These are phyloP conservation scores for Apiotrichum akiyoshidainum DNA, from an alignment of 1,284 basidiomycete genomes.

Conservation along the genomic window DNA sequence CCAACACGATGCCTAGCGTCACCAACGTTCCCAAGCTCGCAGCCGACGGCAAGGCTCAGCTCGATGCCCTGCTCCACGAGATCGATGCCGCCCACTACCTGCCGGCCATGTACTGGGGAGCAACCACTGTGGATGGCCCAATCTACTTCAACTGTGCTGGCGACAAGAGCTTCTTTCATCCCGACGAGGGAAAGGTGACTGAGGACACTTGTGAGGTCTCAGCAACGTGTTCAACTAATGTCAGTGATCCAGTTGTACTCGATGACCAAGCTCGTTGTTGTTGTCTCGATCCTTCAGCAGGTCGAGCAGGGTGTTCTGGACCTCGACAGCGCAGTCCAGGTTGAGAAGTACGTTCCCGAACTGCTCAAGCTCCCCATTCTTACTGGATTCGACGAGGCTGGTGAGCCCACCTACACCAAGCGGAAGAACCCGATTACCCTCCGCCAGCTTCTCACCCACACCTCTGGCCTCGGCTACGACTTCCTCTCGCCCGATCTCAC, in stretches of 20 bases:
- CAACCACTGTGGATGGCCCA: conserved; percentile 29
- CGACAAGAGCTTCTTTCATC: conserved; percentile 30
- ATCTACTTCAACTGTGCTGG: conserved; percentile 35
- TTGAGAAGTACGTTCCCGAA: conserved; percentile 36
- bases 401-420: conserved; percentile 24
- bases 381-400: conserved; percentile 27
- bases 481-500: conserved; percentile 1
- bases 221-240: not conserved
- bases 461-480: conserved; percentile 19
- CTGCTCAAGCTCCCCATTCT: conserved; percentile 31
- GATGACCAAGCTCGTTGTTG: conserved; percentile 40
- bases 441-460: conserved; percentile 38
- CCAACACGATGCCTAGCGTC: not conserved
- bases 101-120: conserved; percentile 31
- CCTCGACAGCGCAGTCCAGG: conserved; percentile 29
- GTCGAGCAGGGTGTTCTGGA: conserved; percentile 32
- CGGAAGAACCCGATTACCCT: conserved; percentile 35
- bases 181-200: conserved; percentile 27
- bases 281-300: conserved; percentile 34
- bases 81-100: conserved; percentile 18
- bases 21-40: conserved; percentile 10
- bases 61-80: conserved; percentile 23
- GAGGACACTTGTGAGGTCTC: conserved; percentile 39
- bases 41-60: conserved; percentile 13
- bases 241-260: conserved; percentile 31